These are phyloP conservation scores for Rhamnella rubrinervis DNA, from an alignment of 331 rosid genomes.

Conservation along the genomic window DNA sequence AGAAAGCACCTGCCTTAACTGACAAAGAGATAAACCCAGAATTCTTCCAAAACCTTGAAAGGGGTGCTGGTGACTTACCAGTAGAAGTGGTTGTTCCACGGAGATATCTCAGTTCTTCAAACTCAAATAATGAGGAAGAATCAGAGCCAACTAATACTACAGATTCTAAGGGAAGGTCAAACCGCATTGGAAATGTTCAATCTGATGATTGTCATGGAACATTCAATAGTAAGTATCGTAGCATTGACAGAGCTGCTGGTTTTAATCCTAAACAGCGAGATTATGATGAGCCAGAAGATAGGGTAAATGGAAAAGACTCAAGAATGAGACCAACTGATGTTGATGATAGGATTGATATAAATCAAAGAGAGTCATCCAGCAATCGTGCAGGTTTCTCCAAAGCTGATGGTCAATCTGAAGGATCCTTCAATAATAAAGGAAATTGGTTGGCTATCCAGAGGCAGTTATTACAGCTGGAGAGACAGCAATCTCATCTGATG, in stretches of 20 bases:
- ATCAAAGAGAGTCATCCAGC: constrained; percentile 68
- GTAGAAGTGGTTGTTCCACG: constrained; percentile 95
- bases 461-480: constrained; percentile 88
- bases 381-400: constrained; percentile 70
- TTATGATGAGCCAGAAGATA: constrained; percentile 61
- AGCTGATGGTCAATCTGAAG: constrained; percentile 78
- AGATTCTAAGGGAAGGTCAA: constrained; percentile 52
- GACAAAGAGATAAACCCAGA: constrained; percentile 91
- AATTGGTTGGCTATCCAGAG: constrained; percentile 94
- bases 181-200: constrained; percentile 42
- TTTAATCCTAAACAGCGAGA: constrained; percentile 48
- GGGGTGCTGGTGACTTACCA: constrained; percentile 83
- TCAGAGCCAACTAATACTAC: constrained; percentile 42
- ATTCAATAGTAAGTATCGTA: constrained; percentile 56
- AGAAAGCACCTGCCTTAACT: constrained; percentile 70
- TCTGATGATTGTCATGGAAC: constrained; percentile 53
- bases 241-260: constrained; percentile 44
- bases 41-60: constrained; percentile 91
- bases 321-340: constrained; percentile 54
- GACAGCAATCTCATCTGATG: constrained; percentile 95
- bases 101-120: constrained; percentile 61
- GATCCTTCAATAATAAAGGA: constrained; percentile 80
- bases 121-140: constrained; percentile 61
- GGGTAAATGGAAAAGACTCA: constrained; percentile 56
- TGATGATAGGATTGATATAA: constrained; percentile 57